Conservation (phyloP, 2,329 filamentous ascomycete species). For the Furcasterigmium sp. region DNA sequence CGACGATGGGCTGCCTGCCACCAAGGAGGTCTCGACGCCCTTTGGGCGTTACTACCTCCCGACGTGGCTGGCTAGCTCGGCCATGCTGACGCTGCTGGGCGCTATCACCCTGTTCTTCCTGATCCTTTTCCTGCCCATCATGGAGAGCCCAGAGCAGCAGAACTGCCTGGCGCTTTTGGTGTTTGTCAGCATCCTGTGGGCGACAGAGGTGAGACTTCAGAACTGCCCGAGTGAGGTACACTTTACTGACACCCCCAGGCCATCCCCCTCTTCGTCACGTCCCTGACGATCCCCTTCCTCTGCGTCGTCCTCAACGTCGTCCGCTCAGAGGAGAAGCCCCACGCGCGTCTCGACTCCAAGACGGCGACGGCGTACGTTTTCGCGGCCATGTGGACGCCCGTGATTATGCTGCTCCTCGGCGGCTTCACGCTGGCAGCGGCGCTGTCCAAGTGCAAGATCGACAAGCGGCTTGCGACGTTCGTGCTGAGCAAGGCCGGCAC, state of each 20-base stretch:
- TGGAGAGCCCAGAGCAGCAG: conserved; percentile 85
- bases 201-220: conserved; percentile 68
- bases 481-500: conserved; percentile 95
- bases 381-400: conserved; percentile 96
- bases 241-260: conserved; percentile 47
- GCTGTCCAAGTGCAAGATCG: conserved; percentile 94
- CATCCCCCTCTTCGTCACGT: conserved; percentile 95
- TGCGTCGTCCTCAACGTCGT: conserved; percentile 84
- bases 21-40: conserved; percentile 72
- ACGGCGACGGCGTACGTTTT: conserved; percentile 82
- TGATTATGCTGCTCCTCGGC: conserved; percentile 95
- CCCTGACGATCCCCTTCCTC: conserved; percentile 87
- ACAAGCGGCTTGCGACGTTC: conserved; percentile 94
- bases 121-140: conserved; percentile 72
- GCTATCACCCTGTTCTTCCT: conserved; percentile 70
- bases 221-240: background rate
- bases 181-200: conserved; percentile 92
- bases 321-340: conserved; percentile 57
- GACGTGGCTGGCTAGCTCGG: conserved; percentile 76
- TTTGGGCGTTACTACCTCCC: conserved; percentile 73
- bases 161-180: conserved; percentile 92
- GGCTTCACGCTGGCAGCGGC: conserved; percentile 95
- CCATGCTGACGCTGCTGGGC: conserved; percentile 69
- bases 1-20: conserved; percentile 55
- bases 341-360: conserved; percentile 65